Percentiles rank a stretch among this genome's conserved stretches.
Conservation (phyloP, 2,329 filamentous ascomycete genomes). For the Penicillium sp. region DNA sequence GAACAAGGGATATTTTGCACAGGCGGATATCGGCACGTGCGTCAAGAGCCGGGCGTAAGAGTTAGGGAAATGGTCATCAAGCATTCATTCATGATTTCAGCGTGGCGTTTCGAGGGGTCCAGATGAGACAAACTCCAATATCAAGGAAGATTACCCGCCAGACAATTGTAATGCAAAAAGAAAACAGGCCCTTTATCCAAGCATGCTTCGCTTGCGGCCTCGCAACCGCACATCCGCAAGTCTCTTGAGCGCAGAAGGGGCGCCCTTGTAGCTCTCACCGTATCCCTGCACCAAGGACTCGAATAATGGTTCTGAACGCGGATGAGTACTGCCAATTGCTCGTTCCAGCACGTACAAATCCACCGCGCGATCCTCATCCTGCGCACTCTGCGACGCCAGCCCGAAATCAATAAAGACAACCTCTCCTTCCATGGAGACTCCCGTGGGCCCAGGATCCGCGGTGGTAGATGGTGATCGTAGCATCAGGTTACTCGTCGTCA, state of each 20-base stretch:
- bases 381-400: constrained; percentile 70
- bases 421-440: constrained; percentile 57
- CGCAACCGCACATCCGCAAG: constrained; percentile 90
- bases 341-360: constrained; percentile 94
- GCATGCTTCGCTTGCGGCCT: constrained; percentile 93
- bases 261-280: constrained; percentile 67
- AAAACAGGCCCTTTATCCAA: constrained; percentile 58
- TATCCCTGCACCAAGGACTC: constrained; percentile 70
- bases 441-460: constrained; percentile 18
- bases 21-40: constrained; percentile 62
- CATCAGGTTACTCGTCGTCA: constrained; percentile 98
- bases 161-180: constrained; percentile 2
- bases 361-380: constrained; percentile 90
- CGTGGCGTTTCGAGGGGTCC: constrained; percentile 18
- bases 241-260: constrained; percentile 68
- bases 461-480: constrained; percentile 47
- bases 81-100: constrained; percentile 19
- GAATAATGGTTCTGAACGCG: constrained; percentile 73
- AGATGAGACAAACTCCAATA: constrained; percentile 1
- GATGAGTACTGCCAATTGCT: constrained; percentile 92
- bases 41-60: constrained; percentile 30
- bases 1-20: constrained; percentile 96
- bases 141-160: not conserved
- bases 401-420: constrained; percentile 94
- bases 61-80: constrained; percentile 10